Conservation (phyloP, 768 basidiomycete genomes). For the Leucosporidium yakuticum region DNA sequence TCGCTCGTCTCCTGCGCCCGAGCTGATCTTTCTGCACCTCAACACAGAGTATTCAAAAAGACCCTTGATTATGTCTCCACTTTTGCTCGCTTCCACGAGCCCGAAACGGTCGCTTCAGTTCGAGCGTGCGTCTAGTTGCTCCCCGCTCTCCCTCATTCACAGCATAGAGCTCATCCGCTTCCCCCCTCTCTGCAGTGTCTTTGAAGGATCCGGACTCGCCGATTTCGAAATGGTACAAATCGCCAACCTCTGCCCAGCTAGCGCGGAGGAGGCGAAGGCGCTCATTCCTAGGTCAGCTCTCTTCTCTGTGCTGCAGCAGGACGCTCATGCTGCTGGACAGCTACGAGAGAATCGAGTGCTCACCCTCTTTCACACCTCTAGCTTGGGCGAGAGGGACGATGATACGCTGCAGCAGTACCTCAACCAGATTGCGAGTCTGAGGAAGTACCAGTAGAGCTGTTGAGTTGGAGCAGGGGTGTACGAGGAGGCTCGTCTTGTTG, state of each 20-base stretch:
- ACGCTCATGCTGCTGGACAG: neutral
- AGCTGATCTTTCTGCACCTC: neutral
- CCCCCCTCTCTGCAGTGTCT: neutral
- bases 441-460: slow-evolving; percentile 64
- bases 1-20: neutral
- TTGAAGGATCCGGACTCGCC: slow-evolving; percentile 54
- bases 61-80: slow-evolving; percentile 86
- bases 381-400: slow-evolving; percentile 81
- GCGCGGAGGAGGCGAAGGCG: slow-evolving; percentile 85
- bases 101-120: slow-evolving; percentile 73
- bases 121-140: slow-evolving; percentile 60
- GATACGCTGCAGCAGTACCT: slow-evolving; percentile 73
- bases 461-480: neutral
- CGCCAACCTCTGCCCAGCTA: slow-evolving; percentile 80
- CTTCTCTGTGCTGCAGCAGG: neutral
- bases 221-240: slow-evolving; percentile 91
- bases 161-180: too few species aligned
- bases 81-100: slow-evolving; percentile 79
- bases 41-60: slow-evolving; percentile 77
- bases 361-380: slow-evolving; percentile 38
- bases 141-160: too few species aligned
- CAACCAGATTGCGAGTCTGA: slow-evolving; percentile 81
- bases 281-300: slow-evolving; percentile 68
- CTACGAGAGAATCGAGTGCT: too few species aligned
- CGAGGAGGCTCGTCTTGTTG: neutral